Evolutionary conservation across 768 basidiomycete genomes (phyloP), one percentile per base, ranked within the genome.

Genomic region (Albatrellus ellisii): DNA sequence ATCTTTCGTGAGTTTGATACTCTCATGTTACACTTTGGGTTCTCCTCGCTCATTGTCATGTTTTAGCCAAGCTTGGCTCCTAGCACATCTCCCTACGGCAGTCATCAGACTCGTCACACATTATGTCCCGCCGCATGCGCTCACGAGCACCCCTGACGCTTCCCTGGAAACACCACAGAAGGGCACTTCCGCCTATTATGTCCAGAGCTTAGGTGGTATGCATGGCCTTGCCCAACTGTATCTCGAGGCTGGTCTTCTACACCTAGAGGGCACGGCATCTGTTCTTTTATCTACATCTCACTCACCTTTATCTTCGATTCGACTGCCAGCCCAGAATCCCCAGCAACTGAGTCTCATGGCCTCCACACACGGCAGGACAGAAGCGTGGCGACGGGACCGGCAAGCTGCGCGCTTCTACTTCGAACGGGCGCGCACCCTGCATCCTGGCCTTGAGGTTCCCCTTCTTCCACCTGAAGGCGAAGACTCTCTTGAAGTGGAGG

Each of bases 231-330:
- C 80, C 1, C 78, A 76, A 44, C 72, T 88, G 7, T 87, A 84
- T 58, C 62, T 83, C 5, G 81, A 85, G 57, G 79, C 80, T 4
- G 85, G 85, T 3, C 65, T 86, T 21, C 71, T 88, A 24, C 75
- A 87, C 54, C 67, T 87, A n/a, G 85, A 88, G 56, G 85, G 85
- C 6, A 72, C 80, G 11, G 83, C 85, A 14, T 69, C 77, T 0
- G 64, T 67, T n/a, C 66, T 87, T 24, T 70, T 86, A 24, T 69
- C 79, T 4, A 73, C 80, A 3, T 82, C 84, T 1, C 79, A 79
- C 53, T 77, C 81, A 14, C 82, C 79, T 31, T 67, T 87, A 17
- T 80, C 84, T 2, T 86, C 85, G 11, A 73, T 87, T 46, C 77
- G 85, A 35, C 68, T 82, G 24, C 78, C 79, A n/a, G 34, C 42